These are phyloP conservation scores for Lolium perenne DNA, from an alignment of 176 grass and related monocot species.

Conservation along the genomic window DNA sequence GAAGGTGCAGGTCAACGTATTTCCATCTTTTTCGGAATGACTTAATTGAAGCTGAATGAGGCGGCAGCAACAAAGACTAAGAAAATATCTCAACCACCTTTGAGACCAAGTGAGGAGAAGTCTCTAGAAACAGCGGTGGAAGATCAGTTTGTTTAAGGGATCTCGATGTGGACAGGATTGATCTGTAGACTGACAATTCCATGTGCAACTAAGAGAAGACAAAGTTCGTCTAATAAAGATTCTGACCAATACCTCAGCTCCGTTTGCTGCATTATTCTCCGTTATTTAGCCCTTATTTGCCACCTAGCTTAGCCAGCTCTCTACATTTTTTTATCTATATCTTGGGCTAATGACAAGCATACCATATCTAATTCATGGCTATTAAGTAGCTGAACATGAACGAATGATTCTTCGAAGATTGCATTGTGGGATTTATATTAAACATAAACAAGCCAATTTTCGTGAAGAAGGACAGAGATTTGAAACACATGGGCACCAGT, in stretches of 20 bases:
- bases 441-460: not conserved
- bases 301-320: constrained; percentile 20
- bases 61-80: not conserved
- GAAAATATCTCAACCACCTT: constrained; percentile 33
- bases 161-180: constrained; percentile 29
- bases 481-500: no score
- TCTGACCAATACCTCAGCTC: constrained; percentile 12
- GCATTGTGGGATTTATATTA: not conserved
- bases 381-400: constrained; percentile 9
- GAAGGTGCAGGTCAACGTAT: constrained; percentile 2
- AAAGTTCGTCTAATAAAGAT: not conserved
- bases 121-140: constrained; percentile 28
- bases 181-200: constrained; percentile 31
- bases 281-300: constrained; percentile 10
- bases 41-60: not conserved
- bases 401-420: constrained; percentile 24
- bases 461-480: not conserved
- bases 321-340: constrained; percentile 6
- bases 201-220: not conserved
- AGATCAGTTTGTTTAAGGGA: constrained; percentile 25
- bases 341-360: constrained; percentile 10
- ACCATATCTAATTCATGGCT: constrained; percentile 34
- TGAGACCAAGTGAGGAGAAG: constrained; percentile 30
- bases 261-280: constrained; percentile 1
- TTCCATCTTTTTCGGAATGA: constrained; percentile 13